Conservation (phyloP, 805 yeast species). For the Kregervanrija fluxuum region DNA sequence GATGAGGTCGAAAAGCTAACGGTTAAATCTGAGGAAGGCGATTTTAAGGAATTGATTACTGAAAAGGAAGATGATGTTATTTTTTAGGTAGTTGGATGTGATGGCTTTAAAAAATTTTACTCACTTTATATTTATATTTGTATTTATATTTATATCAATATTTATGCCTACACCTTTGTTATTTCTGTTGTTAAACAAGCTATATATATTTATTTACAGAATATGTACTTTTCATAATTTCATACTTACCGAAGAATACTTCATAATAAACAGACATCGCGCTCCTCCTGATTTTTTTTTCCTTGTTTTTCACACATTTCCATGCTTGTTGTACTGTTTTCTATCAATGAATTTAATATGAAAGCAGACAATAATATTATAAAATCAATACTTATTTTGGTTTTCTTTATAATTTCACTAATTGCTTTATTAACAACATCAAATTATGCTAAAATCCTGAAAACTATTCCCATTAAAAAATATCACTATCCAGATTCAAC, state of each 20-base stretch:
- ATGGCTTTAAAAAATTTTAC: no score
- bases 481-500: constrained; percentile 49
- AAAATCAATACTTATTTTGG: background rate
- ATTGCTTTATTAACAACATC: constrained; percentile 1
- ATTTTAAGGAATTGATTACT: constrained; percentile 22
- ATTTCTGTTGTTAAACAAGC: no score
- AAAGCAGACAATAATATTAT: background rate
- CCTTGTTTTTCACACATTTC: no score
- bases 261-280: no score
- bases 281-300: no score
- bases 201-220: no score
- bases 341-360: no score
- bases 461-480: constrained; percentile 4
- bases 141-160: no score
- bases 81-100: constrained; percentile 17
- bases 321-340: no score
- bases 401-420: background rate
- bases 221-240: no score
- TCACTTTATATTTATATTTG: background rate
- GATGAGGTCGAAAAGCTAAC: constrained; percentile 13
- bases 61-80: constrained; percentile 33
- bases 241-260: no score
- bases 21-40: constrained; percentile 9
- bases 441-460: constrained; percentile 1
- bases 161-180: no score